phyloP scores from a whole-genome alignment of 148 eudicot species.

The Cornus suecica region DNA sequence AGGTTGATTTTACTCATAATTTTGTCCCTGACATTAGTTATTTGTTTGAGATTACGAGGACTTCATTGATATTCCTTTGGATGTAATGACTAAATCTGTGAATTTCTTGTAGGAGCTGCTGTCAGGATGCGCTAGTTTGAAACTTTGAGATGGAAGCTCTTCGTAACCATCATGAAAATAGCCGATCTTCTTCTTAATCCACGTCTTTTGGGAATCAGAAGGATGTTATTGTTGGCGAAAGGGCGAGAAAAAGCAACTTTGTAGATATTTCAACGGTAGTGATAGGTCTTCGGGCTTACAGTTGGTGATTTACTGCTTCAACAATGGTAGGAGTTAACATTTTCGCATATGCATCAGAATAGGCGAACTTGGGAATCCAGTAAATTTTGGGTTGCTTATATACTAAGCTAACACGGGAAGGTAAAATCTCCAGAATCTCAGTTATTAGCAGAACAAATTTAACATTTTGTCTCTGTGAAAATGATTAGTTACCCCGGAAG shows the following conservation, averaged over 20 bases:
- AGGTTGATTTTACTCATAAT: neutral
- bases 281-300: slow-evolving; percentile 1
- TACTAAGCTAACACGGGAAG: neutral
- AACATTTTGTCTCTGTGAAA: too few species aligned
- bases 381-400: neutral
- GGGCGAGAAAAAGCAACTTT: neutral
- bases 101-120: slow-evolving; percentile 18
- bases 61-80: neutral
- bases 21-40: neutral
- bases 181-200: too few species aligned
- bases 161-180: slow-evolving; percentile 3
- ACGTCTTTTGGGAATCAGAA: too few species aligned
- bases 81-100: neutral
- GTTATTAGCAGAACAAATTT: neutral
- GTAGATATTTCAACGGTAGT: neutral
- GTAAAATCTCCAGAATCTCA: neutral
- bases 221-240: neutral
- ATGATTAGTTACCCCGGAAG: too few species aligned
- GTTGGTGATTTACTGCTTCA: neutral
- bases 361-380: neutral
- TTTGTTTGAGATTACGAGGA: neutral
- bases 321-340: neutral
- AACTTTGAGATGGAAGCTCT: slow-evolving; percentile 20
- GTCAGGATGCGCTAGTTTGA: slow-evolving; percentile 15
- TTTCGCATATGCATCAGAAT: neutral